Evolutionary conservation across 1,284 basidiomycete genomes (phyloP).

Genomic region (Neonothopanus nambi): DNA sequence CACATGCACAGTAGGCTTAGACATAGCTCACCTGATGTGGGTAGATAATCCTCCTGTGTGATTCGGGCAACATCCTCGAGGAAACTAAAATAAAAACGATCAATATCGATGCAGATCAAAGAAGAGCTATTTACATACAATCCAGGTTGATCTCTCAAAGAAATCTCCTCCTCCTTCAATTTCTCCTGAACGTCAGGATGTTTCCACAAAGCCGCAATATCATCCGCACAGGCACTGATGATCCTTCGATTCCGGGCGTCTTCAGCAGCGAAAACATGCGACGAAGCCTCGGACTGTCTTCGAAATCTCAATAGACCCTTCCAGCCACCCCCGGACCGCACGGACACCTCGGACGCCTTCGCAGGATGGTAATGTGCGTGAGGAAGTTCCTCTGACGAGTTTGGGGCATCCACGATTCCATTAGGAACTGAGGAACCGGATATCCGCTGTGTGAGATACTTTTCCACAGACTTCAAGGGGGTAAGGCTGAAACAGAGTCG

Average conservation of each 20-base stretch:
- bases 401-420: not conserved
- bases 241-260: constrained; percentile 45
- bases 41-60: constrained; percentile 49
- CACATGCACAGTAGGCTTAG: not conserved
- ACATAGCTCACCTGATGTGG: constrained; percentile 43
- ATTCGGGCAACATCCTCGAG: constrained; percentile 55
- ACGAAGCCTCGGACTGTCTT: constrained; percentile 24
- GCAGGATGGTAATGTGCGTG: constrained; percentile 34
- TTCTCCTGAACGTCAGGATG: constrained; percentile 41
- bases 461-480: constrained; percentile 57
- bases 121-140: constrained; percentile 45
- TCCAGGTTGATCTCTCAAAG: constrained; percentile 54
- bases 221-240: constrained; percentile 53
- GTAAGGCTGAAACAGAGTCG: constrained; percentile 51
- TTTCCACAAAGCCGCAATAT: constrained; percentile 55
- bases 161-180: constrained; percentile 43
- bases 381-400: not conserved
- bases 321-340: constrained; percentile 51
- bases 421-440: constrained; percentile 25
- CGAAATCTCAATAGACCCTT: constrained; percentile 36
- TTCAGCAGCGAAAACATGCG: constrained; percentile 25
- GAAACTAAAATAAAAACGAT: constrained; percentile 44
- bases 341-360: constrained; percentile 47
- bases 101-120: not conserved
- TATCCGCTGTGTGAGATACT: constrained; percentile 42